Conservation (phyloP, 2,329 filamentous ascomycete species). For the Phoma sp. region DNA sequence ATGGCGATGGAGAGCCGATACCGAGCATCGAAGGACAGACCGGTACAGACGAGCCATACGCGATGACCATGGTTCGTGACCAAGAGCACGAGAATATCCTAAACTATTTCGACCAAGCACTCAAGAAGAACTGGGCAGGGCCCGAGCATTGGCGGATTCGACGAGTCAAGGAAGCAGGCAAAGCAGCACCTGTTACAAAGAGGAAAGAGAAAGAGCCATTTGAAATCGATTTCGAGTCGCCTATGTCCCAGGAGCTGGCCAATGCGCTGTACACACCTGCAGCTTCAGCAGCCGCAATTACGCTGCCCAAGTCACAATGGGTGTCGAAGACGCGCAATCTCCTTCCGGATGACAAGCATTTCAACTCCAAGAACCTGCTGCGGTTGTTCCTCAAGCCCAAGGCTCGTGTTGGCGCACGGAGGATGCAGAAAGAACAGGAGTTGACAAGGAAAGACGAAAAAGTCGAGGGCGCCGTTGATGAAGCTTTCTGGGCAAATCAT, state of each 20-base stretch:
- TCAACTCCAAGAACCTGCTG: constrained; percentile 89
- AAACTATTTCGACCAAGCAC: constrained; percentile 95
- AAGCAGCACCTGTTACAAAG: constrained; percentile 64
- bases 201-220: constrained; percentile 97
- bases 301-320: constrained; percentile 91
- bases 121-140: constrained; percentile 96
- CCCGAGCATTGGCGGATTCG: constrained; percentile 99
- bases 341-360: constrained; percentile 96
- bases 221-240: constrained; percentile 85
- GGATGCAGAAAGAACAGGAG: constrained; percentile 45
- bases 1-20: constrained; percentile 57
- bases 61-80: constrained; percentile 74
- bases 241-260: constrained; percentile 72
- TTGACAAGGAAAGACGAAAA: constrained; percentile 52
- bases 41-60: constrained; percentile 70
- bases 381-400: constrained; percentile 94
- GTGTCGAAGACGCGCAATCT: constrained; percentile 92
- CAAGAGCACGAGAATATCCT: constrained; percentile 90
- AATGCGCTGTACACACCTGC: constrained; percentile 84
- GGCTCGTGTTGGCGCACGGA: constrained; percentile 76
- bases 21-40: constrained; percentile 56
- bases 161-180: constrained; percentile 78
- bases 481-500: constrained; percentile 87
- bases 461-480: constrained; percentile 81
- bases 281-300: constrained; percentile 79